These are phyloP conservation scores for Penicillium subrubescens DNA, from an alignment of 495 filamentous ascomycete genomes.

Conservation along the genomic window DNA sequence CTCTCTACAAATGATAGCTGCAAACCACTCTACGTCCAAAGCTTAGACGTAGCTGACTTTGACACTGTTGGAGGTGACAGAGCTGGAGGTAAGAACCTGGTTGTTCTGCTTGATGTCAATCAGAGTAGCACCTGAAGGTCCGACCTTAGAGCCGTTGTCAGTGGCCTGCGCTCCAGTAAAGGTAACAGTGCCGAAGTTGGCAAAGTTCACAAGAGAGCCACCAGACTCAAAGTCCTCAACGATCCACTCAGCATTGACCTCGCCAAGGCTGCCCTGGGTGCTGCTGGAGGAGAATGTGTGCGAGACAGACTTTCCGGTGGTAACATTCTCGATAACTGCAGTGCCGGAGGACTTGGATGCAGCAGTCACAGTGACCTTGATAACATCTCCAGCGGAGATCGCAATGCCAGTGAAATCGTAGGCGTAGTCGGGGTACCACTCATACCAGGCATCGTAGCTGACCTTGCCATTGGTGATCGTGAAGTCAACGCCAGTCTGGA, in stretches of 20 bases:
- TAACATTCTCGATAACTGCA: slow-evolving; percentile 52
- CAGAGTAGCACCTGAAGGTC: slow-evolving; percentile 42
- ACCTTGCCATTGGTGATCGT: slow-evolving; percentile 35
- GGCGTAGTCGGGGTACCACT: slow-evolving; percentile 59
- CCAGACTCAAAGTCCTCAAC: slow-evolving; percentile 58
- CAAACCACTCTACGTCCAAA: neutral
- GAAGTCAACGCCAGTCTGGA: slow-evolving; percentile 62
- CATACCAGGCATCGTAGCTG: slow-evolving; percentile 58
- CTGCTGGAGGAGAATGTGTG: slow-evolving; percentile 44
- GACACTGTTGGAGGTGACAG: slow-evolving; percentile 37
- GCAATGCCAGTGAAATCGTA: slow-evolving; percentile 51
- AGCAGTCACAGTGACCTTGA: slow-evolving; percentile 53
- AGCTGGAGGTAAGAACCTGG: slow-evolving; percentile 45
- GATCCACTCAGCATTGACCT: slow-evolving; percentile 61
- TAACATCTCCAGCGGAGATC: slow-evolving; percentile 54
- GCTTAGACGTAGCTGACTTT: slow-evolving; percentile 26
- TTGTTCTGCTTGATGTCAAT: slow-evolving; percentile 51
- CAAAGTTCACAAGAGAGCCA: slow-evolving; percentile 50
- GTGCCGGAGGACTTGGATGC: slow-evolving; percentile 45
- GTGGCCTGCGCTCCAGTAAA: slow-evolving; percentile 44
- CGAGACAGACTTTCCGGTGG: slow-evolving; percentile 50
- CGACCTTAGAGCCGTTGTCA: slow-evolving; percentile 31
- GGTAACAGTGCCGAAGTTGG: slow-evolving; percentile 54
- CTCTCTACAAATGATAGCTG: neutral
- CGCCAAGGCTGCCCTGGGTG: slow-evolving; percentile 21